These are phyloP conservation scores for Tolypocladium pustulatum DNA, from an alignment of 2,329 filamentous ascomycete species.

Conservation along the genomic window DNA sequence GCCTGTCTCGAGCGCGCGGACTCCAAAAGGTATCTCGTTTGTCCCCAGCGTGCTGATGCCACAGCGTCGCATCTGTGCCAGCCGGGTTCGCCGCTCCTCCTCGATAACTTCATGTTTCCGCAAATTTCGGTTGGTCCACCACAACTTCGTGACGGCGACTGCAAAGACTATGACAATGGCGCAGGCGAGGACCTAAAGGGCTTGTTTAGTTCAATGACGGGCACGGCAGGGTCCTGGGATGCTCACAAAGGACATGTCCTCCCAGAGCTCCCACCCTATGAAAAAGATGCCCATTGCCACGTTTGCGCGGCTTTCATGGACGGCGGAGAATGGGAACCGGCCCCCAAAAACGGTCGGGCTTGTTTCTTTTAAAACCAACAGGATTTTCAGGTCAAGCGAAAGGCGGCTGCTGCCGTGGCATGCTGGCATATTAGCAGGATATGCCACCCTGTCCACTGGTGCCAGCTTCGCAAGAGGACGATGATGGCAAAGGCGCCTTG, in stretches of 20 bases:
- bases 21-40: slow-evolving; percentile 71
- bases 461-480: background rate
- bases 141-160: slow-evolving; percentile 57
- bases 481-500: background rate
- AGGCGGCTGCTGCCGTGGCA: background rate
- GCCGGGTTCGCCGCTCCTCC: slow-evolving; percentile 49
- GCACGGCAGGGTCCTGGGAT: too few species aligned
- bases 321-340: background rate
- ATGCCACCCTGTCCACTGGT: background rate
- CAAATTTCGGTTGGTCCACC: slow-evolving; percentile 45
- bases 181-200: slow-evolving; percentile 55
- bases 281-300: slow-evolving; percentile 42
- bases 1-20: slow-evolving; percentile 74
- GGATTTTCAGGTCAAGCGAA: background rate
- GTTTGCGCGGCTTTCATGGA: background rate
- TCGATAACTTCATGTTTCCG: slow-evolving; percentile 53
- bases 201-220: background rate
- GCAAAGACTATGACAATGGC: slow-evolving; percentile 61
- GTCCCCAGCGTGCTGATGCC: slow-evolving; percentile 29
- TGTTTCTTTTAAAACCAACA: background rate
- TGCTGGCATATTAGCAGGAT: background rate
- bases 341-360: background rate
- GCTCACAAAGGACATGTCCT: slow-evolving; percentile 81
- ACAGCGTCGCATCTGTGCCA: slow-evolving; percentile 42
- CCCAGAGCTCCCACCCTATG: slow-evolving; percentile 66